Evolutionary conservation across 257 asterid genomes (phyloP), one percentile per base, ranked within the genome.

Genomic region (Penstemon davidsonii): DNA sequence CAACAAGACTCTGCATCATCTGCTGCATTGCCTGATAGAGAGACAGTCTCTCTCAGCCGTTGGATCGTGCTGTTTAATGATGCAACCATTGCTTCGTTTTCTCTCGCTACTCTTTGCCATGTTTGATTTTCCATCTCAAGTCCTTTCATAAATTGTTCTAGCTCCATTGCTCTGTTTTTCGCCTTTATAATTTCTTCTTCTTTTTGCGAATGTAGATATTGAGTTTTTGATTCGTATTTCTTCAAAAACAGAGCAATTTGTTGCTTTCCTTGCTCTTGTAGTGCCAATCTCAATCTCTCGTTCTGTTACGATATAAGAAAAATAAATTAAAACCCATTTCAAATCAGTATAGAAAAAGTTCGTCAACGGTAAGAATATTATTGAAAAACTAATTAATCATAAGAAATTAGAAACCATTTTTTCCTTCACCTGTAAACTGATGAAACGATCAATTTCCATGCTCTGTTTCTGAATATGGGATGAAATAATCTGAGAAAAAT

Each of bases 1-100:
- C 91, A 87, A 69, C 82, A 85, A 33, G 96, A 88, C 66, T 75
- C 94, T 3, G 86, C 93, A 56, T 87, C 98, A 7, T 75, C 92
- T 3, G 68, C 87, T 5, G 65, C 83, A 39, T 71, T 63, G 66
- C 71, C 13, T 3, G 78, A 56, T 11, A 47, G 45, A 69, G 50
- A 33, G 5, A 71, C 84, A 6, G 49, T 67, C 55, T 80, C 87
- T 73, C 73, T 79, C 69, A 90, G 72, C 70, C 86, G 84, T 49
- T 79, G 79, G 61, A 87, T 82, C 73, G 84, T 71, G 60, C 55
- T 66, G 83, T 69, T 86, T 25, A 92, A 54, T 3, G 93, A 83
- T 19, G 61, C 66, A 12, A 81, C 87, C 67, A 59, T 56, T 6
- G 82, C 75, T 60, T 87, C 97, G 7, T 75, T 82, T 10, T 92